Evolutionary conservation across 805 yeast genomes (phyloP).

Genomic region (Candida easanensis): DNA sequence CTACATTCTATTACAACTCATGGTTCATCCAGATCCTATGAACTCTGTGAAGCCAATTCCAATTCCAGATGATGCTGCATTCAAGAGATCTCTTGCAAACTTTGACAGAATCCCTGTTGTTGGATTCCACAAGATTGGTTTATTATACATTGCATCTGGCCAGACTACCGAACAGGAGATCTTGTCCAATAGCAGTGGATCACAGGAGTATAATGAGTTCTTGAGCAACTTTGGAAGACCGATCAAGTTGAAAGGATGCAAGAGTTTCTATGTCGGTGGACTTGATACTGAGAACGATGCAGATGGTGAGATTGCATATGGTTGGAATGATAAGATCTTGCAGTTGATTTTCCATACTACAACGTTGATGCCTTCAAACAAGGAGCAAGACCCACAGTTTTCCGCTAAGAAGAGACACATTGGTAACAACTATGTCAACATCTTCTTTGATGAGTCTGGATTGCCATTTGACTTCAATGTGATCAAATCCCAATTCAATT

Average conservation of each 20-base stretch:
- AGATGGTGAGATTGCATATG: conserved; percentile 75
- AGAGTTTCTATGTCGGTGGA: conserved; percentile 69
- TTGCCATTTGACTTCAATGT: conserved; percentile 64
- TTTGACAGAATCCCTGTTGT: conserved; percentile 77
- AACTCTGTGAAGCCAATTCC: conserved; percentile 43
- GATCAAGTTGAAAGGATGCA: conserved; percentile 53
- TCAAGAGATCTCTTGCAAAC: conserved; percentile 52
- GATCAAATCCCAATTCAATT: conserved; percentile 77
- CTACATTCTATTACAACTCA: conserved; percentile 49
- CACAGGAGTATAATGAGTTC: conserved; percentile 58
- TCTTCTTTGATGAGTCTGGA: conserved; percentile 77
- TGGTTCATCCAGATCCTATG: conserved; percentile 39
- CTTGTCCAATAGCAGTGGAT: conserved; percentile 61
- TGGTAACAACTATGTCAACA: conserved; percentile 81
- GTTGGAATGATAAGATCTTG: conserved; percentile 67
- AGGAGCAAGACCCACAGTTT: conserved; percentile 35
- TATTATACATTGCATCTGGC: conserved; percentile 67
- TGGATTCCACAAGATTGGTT: conserved; percentile 75
- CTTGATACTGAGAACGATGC: conserved; percentile 63
- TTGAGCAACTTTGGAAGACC: conserved; percentile 56
- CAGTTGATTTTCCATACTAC: conserved; percentile 79
- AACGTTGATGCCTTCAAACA: conserved; percentile 70
- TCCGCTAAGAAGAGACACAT: conserved; percentile 77
- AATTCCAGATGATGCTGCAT: conserved; percentile 44
- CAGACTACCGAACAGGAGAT: conserved; percentile 66